Evolutionary conservation across 1,139 yeast genomes (phyloP), one percentile per base, ranked within the genome.

Genomic region (Yamadazyma siamensis): DNA sequence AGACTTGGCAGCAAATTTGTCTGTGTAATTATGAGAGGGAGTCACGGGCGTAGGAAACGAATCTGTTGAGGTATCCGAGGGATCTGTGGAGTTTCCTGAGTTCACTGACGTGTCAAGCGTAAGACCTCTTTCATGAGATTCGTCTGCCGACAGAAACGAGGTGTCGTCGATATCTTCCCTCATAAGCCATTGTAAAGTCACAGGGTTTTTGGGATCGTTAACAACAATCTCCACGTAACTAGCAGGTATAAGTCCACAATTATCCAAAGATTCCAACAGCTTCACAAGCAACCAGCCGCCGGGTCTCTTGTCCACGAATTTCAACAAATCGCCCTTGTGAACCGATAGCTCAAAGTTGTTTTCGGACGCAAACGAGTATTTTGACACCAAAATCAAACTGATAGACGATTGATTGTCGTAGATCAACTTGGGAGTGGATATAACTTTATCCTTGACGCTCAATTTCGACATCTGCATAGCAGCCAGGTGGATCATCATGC

Each of bases 231-330:
- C 71, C n/a, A 64, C 68, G 39, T 65, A 66, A 19, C 54, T 47
- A 2, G 71, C 68, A 4, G 72, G 74, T 4, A 67, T 59, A 22
- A 67, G 41, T 0, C 73, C 74, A 2, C 68, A 66, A 5, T 43
- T 39, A 8, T 43, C 40, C 21, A 67, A 39, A 34, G 57, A 56
- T 38, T 67, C 72, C 34, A 67, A 56, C 30, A 54, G 64, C 39
- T 67, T 65, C 25, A 66, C 73, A 35, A 65, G 45, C 4, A 67
- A 39, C 74, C 74, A 67, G 2, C 73, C 74, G 36, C 61, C 57
- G 4, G 62, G 61, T 6, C 58, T 61, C 17, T 61, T 44, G 33
- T 63, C 68, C 23, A 67, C 41, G 25, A 66, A 51, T 41, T 65
- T 67, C 25, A 67, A 43, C 19, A 65, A 52, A 33, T 64, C 72